Conservation (phyloP, 306 rosid genomes). For the Prinsepia uniflora region DNA sequence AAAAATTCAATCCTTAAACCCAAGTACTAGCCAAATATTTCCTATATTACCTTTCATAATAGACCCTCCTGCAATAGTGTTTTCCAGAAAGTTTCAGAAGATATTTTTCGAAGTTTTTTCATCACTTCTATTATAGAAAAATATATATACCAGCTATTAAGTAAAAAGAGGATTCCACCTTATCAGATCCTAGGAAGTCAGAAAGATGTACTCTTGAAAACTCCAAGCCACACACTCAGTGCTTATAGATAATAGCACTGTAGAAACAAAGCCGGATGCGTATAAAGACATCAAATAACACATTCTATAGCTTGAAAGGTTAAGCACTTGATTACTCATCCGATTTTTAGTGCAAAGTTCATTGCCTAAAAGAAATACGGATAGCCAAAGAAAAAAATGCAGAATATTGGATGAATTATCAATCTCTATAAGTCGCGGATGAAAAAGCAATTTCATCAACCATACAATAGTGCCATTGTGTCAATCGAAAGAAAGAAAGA, state of each 20-base stretch:
- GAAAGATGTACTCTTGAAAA: background rate
- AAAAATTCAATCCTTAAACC: conserved; percentile 2
- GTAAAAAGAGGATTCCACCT: background rate
- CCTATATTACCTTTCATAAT: too few species aligned
- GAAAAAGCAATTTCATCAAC: conserved; percentile 18
- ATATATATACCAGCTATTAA: background rate
- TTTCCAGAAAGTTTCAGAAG: conserved; percentile 5
- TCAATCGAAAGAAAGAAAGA: background rate
- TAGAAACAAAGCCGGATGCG: conserved; percentile 17
- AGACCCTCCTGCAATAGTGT: too few species aligned
- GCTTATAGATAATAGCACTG: conserved; percentile 5
- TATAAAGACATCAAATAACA: conserved; percentile 16
- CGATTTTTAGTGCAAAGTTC: conserved; percentile 23
- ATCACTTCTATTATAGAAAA: conserved; percentile 3
- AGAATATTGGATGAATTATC: conserved; percentile 2
- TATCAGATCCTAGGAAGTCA: background rate
- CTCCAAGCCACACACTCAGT: background rate
- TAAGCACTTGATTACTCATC: conserved; percentile 14
- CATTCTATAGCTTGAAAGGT: conserved; percentile 20
- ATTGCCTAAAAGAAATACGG: conserved; percentile 18
- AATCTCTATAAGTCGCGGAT: conserved; percentile 8
- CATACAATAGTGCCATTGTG: background rate
- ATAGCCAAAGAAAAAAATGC: conserved; percentile 18
- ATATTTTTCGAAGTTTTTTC: conserved; percentile 11
- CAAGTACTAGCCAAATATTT: too few species aligned